A percentile compares a stretch with the other conserved stretches of the same genome.
These are phyloP conservation scores for Arabidopsis hybrid DNA, from an alignment of 441 rosid species.

Conservation along the genomic window DNA sequence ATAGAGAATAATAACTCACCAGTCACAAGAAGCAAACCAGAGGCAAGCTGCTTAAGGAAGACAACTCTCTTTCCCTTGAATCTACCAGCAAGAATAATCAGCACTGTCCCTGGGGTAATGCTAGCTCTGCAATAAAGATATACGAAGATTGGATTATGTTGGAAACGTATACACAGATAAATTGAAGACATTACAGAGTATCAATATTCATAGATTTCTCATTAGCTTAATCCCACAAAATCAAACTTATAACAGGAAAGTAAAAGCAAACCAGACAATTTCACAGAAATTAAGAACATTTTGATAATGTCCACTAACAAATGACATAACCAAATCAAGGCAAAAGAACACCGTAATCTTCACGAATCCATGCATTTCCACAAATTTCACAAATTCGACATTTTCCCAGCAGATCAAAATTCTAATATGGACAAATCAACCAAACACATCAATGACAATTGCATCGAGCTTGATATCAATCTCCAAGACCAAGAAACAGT, in stretches of 20 bases:
- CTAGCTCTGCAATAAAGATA: slow-evolving; percentile 45
- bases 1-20: slow-evolving; percentile 37
- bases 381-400: neutral
- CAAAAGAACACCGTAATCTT: neutral
- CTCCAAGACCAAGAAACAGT: neutral
- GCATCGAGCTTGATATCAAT: neutral
- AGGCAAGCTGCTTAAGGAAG: slow-evolving; percentile 64
- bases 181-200: neutral
- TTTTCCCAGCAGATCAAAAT: neutral
- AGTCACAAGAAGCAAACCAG: slow-evolving; percentile 61
- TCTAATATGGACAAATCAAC: neutral
- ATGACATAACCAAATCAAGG: neutral
- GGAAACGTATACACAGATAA: neutral
- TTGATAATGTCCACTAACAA: neutral
- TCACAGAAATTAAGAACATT: slow-evolving; percentile 3
- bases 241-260: neutral
- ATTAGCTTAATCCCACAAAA: neutral
- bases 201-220: neutral
- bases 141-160: neutral
- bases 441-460: neutral
- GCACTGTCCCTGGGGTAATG: slow-evolving; percentile 56
- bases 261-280: neutral
- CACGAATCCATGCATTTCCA: slow-evolving; percentile 3
- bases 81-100: slow-evolving; percentile 68
- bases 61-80: slow-evolving; percentile 95